Conservation (phyloP, 495 filamentous ascomycete species). For the Aspergillus funiculosus region DNA sequence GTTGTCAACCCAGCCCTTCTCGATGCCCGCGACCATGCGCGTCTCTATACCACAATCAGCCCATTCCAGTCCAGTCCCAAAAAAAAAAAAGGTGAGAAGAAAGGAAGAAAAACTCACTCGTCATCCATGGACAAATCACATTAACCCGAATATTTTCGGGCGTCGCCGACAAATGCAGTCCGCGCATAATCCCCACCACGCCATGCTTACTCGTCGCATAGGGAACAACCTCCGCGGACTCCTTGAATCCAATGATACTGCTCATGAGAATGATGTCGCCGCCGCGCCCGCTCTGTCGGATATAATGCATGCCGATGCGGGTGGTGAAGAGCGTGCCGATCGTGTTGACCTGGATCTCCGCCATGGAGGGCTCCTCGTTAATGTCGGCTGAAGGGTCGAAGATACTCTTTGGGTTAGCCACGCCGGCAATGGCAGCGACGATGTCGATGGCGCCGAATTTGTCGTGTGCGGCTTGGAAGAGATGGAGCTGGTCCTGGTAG, state of each 20-base stretch:
- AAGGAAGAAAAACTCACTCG: not conserved
- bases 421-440: constrained; percentile 1
- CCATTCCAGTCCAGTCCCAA: not conserved
- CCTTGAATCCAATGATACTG: constrained; percentile 8
- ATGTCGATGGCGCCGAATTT: not conserved
- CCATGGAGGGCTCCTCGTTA: constrained; percentile 5
- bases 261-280: constrained; percentile 6
- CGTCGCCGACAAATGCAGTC: not conserved
- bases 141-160: constrained; percentile 2
- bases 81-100: not conserved
- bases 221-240: not conserved
- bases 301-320: constrained; percentile 5
- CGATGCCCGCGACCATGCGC: constrained; percentile 2
- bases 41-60: not conserved
- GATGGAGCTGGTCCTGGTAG: not conserved
- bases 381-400: constrained; percentile 4
- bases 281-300: not conserved
- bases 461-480: constrained; percentile 1
- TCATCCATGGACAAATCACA: constrained; percentile 10
- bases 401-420: not conserved
- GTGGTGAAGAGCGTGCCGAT: constrained; percentile 6
- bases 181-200: constrained; percentile 10
- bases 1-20: not conserved
- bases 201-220: constrained; percentile 8
- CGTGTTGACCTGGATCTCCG: constrained; percentile 5